These are phyloP conservation scores for Xylaria venustula DNA, from an alignment of 495 filamentous ascomycete genomes.

Conservation along the genomic window DNA sequence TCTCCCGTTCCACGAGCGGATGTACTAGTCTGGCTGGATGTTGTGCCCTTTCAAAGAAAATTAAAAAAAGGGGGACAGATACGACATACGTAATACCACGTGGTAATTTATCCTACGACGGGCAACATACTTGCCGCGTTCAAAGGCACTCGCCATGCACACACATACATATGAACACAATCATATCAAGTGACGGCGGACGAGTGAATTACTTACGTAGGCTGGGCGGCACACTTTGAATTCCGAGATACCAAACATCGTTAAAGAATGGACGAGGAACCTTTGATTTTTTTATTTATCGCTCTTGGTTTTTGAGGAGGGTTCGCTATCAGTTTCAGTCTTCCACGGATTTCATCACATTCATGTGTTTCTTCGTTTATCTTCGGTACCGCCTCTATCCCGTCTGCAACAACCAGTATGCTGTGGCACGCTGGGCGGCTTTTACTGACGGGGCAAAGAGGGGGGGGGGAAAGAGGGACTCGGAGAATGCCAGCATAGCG, in stretches of 20 bases:
- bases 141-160: not conserved
- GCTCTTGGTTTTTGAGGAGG: too few relatives aligned
- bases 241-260: slow-evolving; percentile 30
- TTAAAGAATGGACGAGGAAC: slow-evolving; percentile 8
- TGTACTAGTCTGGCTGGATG: slow-evolving; percentile 36
- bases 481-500: slow-evolving; percentile 4
- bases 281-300: not conserved
- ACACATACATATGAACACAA: slow-evolving; percentile 7
- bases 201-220: not conserved
- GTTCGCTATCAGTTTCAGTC: not conserved
- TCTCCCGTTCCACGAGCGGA: slow-evolving; percentile 39
- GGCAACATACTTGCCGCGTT: slow-evolving; percentile 1
- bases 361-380: not conserved
- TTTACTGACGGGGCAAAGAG: not conserved
- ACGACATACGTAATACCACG: not conserved
- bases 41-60: not conserved
- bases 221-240: slow-evolving; percentile 25
- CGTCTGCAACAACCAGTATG: not conserved
- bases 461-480: not conserved
- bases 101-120: not conserved
- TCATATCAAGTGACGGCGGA: not conserved
- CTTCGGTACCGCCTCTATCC: not conserved
- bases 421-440: not conserved
- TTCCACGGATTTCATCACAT: not conserved
- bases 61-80: not conserved